phyloP scores from a whole-genome alignment of 441 rosid genomes.

The Erodium trifolium region DNA sequence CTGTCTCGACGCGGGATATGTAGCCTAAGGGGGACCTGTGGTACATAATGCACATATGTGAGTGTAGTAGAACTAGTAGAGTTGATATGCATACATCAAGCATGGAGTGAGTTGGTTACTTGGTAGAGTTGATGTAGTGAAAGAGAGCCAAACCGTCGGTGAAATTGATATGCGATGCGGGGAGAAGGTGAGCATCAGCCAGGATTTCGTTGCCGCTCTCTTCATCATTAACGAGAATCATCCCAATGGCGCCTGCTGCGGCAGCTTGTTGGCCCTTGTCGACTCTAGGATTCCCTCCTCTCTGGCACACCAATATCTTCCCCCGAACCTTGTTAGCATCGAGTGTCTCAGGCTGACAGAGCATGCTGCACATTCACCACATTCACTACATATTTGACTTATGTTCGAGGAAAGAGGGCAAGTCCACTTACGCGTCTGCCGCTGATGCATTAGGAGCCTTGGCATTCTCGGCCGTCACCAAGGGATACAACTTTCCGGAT shows the following conservation, averaged over 20 bases:
- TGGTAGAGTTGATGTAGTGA: constrained; percentile 35
- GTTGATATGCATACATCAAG: too few relatives aligned
- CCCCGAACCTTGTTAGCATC: not conserved
- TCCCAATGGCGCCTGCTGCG: constrained; percentile 50
- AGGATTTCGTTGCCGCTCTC: constrained; percentile 25
- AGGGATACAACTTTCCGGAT: constrained; percentile 29
- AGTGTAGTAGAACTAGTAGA: too few relatives aligned
- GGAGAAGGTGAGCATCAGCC: constrained; percentile 51
- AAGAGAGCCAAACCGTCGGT: constrained; percentile 33
- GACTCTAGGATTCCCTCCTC: constrained; percentile 27
- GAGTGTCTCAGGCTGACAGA: constrained; percentile 22
- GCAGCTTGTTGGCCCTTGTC: constrained; percentile 29
- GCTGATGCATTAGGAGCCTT: constrained; percentile 12
- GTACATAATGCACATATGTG: not conserved
- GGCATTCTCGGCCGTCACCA: constrained; percentile 34
- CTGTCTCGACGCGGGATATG: constrained; percentile 32
- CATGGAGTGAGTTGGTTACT: constrained; percentile 17
- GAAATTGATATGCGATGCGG: constrained; percentile 42
- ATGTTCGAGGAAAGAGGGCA: too few relatives aligned
- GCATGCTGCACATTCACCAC: constrained; percentile 25
- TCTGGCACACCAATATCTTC: constrained; percentile 24
- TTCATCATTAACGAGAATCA: constrained; percentile 48
- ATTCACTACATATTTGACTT: too few relatives aligned
- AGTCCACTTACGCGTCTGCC: constrained; percentile 33
- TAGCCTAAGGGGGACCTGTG: constrained; percentile 41